These are phyloP conservation scores for Bretziella fagacearum DNA, from an alignment of 2,329 filamentous ascomycete genomes.

Conservation along the genomic window DNA sequence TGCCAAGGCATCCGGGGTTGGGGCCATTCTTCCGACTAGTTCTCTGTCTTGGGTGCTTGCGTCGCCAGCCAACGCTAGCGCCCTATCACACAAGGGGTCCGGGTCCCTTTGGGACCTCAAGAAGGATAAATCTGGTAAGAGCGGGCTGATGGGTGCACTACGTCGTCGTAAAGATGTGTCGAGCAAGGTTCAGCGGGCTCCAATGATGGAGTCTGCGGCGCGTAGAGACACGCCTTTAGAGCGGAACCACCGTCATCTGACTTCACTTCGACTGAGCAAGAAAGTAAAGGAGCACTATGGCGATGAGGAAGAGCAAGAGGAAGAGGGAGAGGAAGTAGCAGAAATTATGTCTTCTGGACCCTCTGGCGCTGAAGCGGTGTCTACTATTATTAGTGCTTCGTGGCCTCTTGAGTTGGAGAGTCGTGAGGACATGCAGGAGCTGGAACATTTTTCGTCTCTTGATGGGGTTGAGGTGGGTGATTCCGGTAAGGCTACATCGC, in stretches of 20 bases:
- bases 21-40: background rate
- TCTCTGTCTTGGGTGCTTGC: background rate
- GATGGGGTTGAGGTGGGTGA: background rate
- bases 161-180: conserved; percentile 40
- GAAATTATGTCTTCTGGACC: background rate
- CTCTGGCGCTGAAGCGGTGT: background rate
- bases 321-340: background rate
- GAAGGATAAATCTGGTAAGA: conserved; percentile 13
- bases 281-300: background rate
- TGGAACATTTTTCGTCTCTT: conserved; percentile 6
- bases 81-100: background rate
- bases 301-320: background rate
- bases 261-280: conserved; percentile 22
- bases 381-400: background rate
- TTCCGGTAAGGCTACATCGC: background rate
- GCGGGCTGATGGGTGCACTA: conserved; percentile 39
- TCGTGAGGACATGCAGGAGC: background rate
- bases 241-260: conserved; percentile 36
- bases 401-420: conserved; percentile 8
- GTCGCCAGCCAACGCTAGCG: background rate
- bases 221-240: conserved; percentile 46
- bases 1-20: conserved; percentile 21
- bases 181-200: conserved; percentile 36
- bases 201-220: conserved; percentile 38
- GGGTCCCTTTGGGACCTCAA: background rate